phyloP scores from a whole-genome alignment of 257 asterid species.

The Solanum chaucha region DNA sequence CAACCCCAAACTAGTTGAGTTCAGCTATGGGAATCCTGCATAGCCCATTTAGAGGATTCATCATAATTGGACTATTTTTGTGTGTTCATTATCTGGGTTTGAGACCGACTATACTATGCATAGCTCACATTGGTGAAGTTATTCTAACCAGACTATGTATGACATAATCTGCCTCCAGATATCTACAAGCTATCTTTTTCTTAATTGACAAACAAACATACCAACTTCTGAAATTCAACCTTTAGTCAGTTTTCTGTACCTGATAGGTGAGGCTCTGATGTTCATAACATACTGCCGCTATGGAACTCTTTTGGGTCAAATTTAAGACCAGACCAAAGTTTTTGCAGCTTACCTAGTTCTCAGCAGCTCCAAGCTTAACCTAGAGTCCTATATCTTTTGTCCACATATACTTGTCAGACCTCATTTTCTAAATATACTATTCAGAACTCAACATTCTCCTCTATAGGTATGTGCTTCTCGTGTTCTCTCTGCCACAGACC shows the following conservation, averaged over 20 bases:
- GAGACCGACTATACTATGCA: not conserved
- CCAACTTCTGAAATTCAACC: not conserved
- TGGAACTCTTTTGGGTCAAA: not conserved
- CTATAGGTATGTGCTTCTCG: not conserved
- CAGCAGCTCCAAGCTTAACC: not conserved
- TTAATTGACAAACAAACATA: not conserved
- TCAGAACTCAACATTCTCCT: not conserved
- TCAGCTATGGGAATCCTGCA: not conserved
- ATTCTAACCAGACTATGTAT: not conserved
- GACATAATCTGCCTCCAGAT: not conserved
- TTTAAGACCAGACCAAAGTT: not conserved
- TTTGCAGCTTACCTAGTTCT: not conserved
- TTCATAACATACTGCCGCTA: not conserved
- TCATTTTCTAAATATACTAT: not conserved
- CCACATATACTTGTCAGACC: not conserved
- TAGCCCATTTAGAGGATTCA: not conserved
- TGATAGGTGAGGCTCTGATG: not conserved
- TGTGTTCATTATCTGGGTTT: not conserved
- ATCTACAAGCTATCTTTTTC: not conserved
- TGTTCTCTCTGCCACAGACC: not conserved
- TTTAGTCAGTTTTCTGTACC: not conserved
- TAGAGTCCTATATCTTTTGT: not conserved
- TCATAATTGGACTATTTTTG: not conserved
- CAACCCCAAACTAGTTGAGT: not conserved
- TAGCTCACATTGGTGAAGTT: not conserved